Evolutionary conservation across 805 yeast species (phyloP).

Genomic region (Saturnispora gosingensis): DNA sequence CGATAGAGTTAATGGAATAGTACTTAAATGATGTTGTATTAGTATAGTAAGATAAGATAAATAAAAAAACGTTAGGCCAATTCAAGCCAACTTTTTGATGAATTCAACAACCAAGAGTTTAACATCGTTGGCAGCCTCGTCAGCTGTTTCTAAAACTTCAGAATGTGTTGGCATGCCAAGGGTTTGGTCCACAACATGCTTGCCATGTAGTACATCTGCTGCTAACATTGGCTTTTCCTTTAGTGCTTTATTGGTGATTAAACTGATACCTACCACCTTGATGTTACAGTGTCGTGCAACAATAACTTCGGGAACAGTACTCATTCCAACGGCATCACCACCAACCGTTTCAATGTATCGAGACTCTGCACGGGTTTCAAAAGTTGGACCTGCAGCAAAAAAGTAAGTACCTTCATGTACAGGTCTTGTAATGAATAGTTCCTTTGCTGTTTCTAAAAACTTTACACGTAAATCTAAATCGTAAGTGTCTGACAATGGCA

Average conservation of each 20-base stretch:
- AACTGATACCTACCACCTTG: slow-evolving; percentile 72
- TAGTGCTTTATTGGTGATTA: slow-evolving; percentile 80
- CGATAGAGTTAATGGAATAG: not conserved
- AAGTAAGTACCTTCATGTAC: slow-evolving; percentile 83
- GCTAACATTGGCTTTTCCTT: slow-evolving; percentile 61
- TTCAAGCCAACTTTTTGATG: slow-evolving; percentile 24
- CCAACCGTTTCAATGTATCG: slow-evolving; percentile 62
- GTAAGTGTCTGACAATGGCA: slow-evolving; percentile 84
- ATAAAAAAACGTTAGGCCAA: not conserved
- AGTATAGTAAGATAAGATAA: not conserved
- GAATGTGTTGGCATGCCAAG: slow-evolving; percentile 81
- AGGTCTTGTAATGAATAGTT: slow-evolving; percentile 38
- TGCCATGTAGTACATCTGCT: slow-evolving; percentile 31
- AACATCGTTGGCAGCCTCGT: slow-evolving; percentile 73
- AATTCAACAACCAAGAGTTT: slow-evolving; percentile 57
- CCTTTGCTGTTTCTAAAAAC: slow-evolving; percentile 46
- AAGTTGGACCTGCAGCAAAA: slow-evolving; percentile 89
- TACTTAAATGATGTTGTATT: not conserved
- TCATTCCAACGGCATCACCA: slow-evolving; percentile 96
- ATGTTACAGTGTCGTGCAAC: slow-evolving; percentile 86
- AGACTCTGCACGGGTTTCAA: slow-evolving; percentile 89
- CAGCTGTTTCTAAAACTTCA: slow-evolving; percentile 84
- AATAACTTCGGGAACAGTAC: slow-evolving; percentile 93
- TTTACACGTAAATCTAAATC: slow-evolving; percentile 59
- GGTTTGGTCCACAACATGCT: slow-evolving; percentile 30